These are phyloP conservation scores for Tuber microsphaerosporum DNA, from an alignment of 495 filamentous ascomycete genomes.

Conservation along the genomic window DNA sequence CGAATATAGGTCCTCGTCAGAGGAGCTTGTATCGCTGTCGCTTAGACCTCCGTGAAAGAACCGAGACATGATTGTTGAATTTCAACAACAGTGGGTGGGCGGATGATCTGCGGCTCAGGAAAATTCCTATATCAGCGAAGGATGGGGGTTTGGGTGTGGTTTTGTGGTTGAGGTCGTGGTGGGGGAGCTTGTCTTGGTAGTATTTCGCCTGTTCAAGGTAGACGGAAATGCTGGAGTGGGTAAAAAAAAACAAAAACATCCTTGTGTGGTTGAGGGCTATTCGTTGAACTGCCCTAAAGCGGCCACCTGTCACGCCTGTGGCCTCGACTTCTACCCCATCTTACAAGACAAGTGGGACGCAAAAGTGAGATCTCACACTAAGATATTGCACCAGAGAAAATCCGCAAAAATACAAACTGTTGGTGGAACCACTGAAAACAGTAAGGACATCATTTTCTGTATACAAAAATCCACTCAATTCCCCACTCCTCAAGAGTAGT, in stretches of 20 bases:
- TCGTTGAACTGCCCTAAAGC: not conserved
- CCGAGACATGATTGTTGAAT: conserved; percentile 65
- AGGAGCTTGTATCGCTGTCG: conserved; percentile 73
- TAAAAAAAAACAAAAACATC: not conserved
- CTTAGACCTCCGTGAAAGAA: conserved; percentile 93
- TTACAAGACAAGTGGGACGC: too few relatives aligned
- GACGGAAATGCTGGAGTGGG: not conserved
- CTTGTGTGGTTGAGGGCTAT: not conserved
- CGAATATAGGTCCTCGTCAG: conserved; percentile 85
- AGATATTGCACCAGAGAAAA: too few relatives aligned
- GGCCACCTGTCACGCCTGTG: not conserved
- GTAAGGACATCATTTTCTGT: too few relatives aligned
- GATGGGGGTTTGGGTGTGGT: not conserved
- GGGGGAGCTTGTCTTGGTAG: not conserved
- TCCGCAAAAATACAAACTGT: too few relatives aligned
- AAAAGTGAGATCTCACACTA: too few relatives aligned
- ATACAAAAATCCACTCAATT: too few relatives aligned
- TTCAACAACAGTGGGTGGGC: not conserved
- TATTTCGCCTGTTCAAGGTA: not conserved
- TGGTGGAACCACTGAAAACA: too few relatives aligned
- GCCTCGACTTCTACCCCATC: too few relatives aligned
- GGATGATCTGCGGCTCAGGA: not conserved
- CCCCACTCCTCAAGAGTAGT: too few relatives aligned
- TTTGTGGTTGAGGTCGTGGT: not conserved
- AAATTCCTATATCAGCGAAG: conserved; percentile 1